Evolutionary conservation across 768 basidiomycete genomes (phyloP).

Genomic region (Amanita thiersii): DNA sequence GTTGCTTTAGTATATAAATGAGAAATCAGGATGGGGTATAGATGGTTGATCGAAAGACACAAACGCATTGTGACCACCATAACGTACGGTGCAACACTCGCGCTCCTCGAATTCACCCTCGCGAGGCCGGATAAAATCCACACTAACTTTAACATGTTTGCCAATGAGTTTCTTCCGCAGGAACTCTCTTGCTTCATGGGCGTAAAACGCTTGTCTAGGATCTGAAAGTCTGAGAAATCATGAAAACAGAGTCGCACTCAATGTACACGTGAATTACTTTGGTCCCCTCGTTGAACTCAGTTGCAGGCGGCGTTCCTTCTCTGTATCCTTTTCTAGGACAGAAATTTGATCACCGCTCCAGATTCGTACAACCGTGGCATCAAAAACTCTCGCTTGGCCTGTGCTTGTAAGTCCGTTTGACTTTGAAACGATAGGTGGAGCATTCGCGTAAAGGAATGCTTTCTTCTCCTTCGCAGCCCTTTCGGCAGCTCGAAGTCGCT

Average conservation of each 20-base stretch:
- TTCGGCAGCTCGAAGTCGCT: conserved; percentile 80
- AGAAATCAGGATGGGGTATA: conserved; percentile 2
- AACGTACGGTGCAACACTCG: conserved; percentile 85
- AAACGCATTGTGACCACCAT: conserved; percentile 73
- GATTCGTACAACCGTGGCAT: conserved; percentile 75
- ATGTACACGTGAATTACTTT: conserved; percentile 37
- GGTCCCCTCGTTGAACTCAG: conserved; percentile 85
- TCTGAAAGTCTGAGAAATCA: conserved; percentile 57
- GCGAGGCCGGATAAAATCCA: conserved; percentile 86
- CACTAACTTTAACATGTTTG: conserved; percentile 70
- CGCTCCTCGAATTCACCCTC: conserved; percentile 94
- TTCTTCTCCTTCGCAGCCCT: conserved; percentile 71
- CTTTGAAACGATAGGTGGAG: conserved; percentile 33
- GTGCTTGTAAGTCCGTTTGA: conserved; percentile 34
- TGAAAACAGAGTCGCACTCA: neutral
- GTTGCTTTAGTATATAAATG: conserved; percentile 44
- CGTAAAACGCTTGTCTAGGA: conserved; percentile 79
- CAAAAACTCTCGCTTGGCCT: conserved; percentile 50
- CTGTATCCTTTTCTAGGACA: conserved; percentile 61
- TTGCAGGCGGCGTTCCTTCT: conserved; percentile 77
- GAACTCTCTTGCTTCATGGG: conserved; percentile 90
- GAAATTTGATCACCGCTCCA: conserved; percentile 94
- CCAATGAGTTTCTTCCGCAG: conserved; percentile 89
- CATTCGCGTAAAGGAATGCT: conserved; percentile 58
- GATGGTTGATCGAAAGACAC: conserved; percentile 18